Conservation (phyloP, 2,329 filamentous ascomycete species). For the Penicillium sp. region DNA sequence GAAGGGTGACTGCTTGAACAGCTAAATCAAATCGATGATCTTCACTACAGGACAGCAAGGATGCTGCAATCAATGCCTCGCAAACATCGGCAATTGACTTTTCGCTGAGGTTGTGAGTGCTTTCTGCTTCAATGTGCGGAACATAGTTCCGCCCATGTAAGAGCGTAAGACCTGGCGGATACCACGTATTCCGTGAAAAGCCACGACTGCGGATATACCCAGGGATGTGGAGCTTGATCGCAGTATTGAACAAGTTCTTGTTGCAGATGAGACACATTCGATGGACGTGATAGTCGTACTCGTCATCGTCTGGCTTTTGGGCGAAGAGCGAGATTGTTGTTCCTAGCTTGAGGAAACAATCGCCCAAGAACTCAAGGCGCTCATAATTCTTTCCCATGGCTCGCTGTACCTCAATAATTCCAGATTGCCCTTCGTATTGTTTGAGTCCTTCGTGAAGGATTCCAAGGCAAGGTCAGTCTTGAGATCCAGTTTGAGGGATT, state of each 20-base stretch:
- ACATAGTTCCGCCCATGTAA: conserved; percentile 67
- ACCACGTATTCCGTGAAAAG: conserved; percentile 84
- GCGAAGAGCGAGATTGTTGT: conserved; percentile 86
- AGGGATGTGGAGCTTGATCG: conserved; percentile 62
- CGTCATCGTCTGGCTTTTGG: conserved; percentile 70
- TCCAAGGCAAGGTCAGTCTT: conserved; percentile 72
- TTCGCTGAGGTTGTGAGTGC: conserved; percentile 69
- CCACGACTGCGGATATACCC: conserved; percentile 79
- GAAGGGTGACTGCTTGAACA: conserved; percentile 53
- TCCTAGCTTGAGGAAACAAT: conserved; percentile 92
- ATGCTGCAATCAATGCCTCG: conserved; percentile 88
- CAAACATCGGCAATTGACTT: conserved; percentile 94
- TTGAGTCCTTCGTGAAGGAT: conserved; percentile 87
- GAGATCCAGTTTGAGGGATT: conserved; percentile 62
- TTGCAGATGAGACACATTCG: conserved; percentile 93
- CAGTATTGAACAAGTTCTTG: conserved; percentile 78
- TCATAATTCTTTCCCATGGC: conserved; percentile 97
- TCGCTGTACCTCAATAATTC: conserved; percentile 54
- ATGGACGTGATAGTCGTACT: conserved; percentile 84
- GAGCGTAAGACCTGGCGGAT: conserved; percentile 74
- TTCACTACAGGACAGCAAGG: conserved; percentile 58
- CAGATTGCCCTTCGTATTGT: conserved; percentile 69
- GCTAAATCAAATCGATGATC: conserved; percentile 57
- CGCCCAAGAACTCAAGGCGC: conserved; percentile 86
- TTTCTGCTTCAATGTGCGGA: conserved; percentile 41